These are phyloP conservation scores for Taxillus chinensis DNA, from an alignment of 164 flowering plant genomes.

Conservation along the genomic window DNA sequence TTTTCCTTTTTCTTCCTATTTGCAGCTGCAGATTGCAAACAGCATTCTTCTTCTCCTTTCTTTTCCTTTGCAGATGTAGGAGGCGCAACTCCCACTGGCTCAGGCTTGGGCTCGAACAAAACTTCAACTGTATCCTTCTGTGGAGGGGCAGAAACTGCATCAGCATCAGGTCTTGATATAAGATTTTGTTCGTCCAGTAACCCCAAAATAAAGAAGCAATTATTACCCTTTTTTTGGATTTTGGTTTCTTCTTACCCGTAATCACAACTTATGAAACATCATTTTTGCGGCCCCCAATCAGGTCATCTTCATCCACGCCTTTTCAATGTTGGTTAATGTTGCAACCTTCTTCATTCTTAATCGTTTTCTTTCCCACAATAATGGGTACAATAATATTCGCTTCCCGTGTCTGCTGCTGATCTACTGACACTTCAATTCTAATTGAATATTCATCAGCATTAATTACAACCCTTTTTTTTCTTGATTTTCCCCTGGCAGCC, in stretches of 20 bases:
- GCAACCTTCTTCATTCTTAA: constrained; percentile 32
- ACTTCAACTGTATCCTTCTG: constrained; percentile 30
- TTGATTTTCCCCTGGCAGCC: constrained; percentile 38
- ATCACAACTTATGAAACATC: constrained; percentile 18
- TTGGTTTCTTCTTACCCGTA: constrained; percentile 44
- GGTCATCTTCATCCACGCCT: background rate
- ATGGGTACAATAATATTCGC: constrained; percentile 19
- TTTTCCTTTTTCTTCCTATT: constrained; percentile 93
- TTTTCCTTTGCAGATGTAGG: constrained; percentile 35
- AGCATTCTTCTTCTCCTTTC: constrained; percentile 52
- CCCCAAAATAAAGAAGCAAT: constrained; percentile 19
- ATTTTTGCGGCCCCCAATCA: constrained; percentile 13
- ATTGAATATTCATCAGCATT: constrained; percentile 79
- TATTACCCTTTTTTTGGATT: constrained; percentile 24
- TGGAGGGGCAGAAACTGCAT: constrained; percentile 28
- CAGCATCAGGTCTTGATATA: constrained; percentile 20
- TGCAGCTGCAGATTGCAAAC: constrained; percentile 78
- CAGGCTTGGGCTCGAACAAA: too few relatives aligned
- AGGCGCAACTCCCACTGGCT: constrained; percentile 23
- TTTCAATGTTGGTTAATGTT: constrained; percentile 25
- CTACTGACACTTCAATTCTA: constrained; percentile 49
- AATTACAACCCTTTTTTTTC: constrained; percentile 48
- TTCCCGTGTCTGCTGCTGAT: constrained; percentile 22
- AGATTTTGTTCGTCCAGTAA: constrained; percentile 21
- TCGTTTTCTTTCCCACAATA: constrained; percentile 60